A percentile compares a stretch with the other conserved stretches of the same genome.
Conservation (phyloP, 2,329 filamentous ascomycete species). For the Cucurbitaria berberidis region DNA sequence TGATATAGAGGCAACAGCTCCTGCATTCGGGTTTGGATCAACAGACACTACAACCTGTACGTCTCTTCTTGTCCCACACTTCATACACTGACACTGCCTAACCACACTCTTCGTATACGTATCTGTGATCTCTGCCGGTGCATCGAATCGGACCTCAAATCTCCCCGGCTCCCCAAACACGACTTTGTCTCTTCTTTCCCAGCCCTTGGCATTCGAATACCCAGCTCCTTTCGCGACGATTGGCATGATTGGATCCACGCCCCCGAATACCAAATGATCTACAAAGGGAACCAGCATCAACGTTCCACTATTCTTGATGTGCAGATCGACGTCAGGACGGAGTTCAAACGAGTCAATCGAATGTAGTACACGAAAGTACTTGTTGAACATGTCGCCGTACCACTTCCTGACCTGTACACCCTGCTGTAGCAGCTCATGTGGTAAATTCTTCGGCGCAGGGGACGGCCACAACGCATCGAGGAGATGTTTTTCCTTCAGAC, state of each 20-base stretch:
- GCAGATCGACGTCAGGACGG: slow-evolving; percentile 38
- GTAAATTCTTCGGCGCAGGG: slow-evolving; percentile 34
- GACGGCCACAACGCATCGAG: slow-evolving; percentile 46
- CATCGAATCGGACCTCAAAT: slow-evolving; percentile 46
- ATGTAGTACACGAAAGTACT: slow-evolving; percentile 43
- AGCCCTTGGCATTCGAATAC: slow-evolving; percentile 32
- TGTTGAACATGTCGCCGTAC: slow-evolving; percentile 49
- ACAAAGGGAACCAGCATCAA: slow-evolving; percentile 45
- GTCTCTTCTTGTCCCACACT: slow-evolving; percentile 45
- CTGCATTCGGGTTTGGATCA: slow-evolving; percentile 35
- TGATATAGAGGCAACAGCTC: slow-evolving; percentile 6
- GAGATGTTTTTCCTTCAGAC: slow-evolving; percentile 47
- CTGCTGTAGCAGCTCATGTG: slow-evolving; percentile 38
- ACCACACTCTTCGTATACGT: slow-evolving; percentile 42
- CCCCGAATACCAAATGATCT: slow-evolving; percentile 43
- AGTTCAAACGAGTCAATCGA: slow-evolving; percentile 41
- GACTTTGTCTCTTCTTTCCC: slow-evolving; percentile 20
- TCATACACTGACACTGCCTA: slow-evolving; percentile 43
- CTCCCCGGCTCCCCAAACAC: slow-evolving; percentile 37
- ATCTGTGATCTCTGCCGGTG: slow-evolving; percentile 34
- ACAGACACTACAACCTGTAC: slow-evolving; percentile 43
- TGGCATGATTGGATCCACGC: slow-evolving; percentile 42
- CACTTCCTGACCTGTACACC: slow-evolving; percentile 43
- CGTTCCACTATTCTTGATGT: slow-evolving; percentile 38
- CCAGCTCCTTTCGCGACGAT: slow-evolving; percentile 42